A percentile compares a stretch with the other conserved stretches of the same genome.
These are phyloP conservation scores for Diaporthe sp. DNA, from an alignment of 2,329 filamentous ascomycete genomes.

Conservation along the genomic window DNA sequence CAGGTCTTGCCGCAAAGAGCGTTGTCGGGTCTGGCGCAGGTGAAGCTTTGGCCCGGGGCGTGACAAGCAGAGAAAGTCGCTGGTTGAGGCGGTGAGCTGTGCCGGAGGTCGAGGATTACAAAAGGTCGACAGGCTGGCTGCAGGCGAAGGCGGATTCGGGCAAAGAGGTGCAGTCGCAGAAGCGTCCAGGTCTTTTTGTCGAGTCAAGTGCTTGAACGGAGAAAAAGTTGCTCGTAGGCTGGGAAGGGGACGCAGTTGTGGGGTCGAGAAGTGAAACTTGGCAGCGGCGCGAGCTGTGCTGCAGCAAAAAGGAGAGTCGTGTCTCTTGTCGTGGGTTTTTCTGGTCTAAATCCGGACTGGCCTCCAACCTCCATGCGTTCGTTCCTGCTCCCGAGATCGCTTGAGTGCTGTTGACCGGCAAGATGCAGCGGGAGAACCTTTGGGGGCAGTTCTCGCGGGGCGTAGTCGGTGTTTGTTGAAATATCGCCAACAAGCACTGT, in stretches of 20 bases:
- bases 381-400: background rate
- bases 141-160: conserved; percentile 21
- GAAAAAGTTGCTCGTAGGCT: conserved; percentile 33
- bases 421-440: background rate
- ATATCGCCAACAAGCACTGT: conserved; percentile 3
- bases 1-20: background rate
- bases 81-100: conserved; percentile 32
- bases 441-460: background rate
- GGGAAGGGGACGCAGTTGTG: conserved; percentile 25
- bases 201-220: conserved; percentile 30
- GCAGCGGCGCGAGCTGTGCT: conserved; percentile 37
- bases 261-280: conserved; percentile 38
- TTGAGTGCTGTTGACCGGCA: background rate
- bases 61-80: conserved; percentile 31
- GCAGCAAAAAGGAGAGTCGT: conserved; percentile 38
- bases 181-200: conserved; percentile 24
- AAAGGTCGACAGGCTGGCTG: conserved; percentile 23
- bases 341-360: conserved; percentile 17
- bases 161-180: conserved; percentile 14
- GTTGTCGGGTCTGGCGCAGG: conserved; percentile 16
- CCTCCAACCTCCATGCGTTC: conserved; percentile 20
- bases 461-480: background rate
- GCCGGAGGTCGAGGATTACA: conserved; percentile 32
- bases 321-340: conserved; percentile 22
- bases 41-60: conserved; percentile 14